A percentile compares a stretch with the other conserved stretches of the same genome.
Conservation (phyloP, 306 rosid genomes). For the Oxytropis ochrocephala region DNA sequence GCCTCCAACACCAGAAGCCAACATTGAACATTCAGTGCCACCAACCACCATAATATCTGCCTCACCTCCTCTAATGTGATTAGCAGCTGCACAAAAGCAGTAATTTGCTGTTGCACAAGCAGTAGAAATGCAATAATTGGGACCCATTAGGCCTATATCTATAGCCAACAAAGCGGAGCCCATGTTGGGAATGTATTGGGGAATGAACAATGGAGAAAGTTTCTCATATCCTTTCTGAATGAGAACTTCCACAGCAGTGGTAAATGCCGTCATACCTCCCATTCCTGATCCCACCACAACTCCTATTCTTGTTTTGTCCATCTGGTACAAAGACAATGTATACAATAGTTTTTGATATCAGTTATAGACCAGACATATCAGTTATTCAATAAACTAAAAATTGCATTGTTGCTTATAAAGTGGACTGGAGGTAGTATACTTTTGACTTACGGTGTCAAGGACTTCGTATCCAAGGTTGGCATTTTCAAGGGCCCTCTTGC, state of each 20-base stretch:
- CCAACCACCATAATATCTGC: constrained; percentile 75
- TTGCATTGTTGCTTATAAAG: background rate
- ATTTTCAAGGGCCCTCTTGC: constrained; percentile 64
- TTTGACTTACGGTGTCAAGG: constrained; percentile 39
- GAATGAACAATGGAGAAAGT: constrained; percentile 54
- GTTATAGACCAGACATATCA: background rate
- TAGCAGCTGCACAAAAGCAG: constrained; percentile 62
- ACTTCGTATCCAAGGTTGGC: constrained; percentile 58
- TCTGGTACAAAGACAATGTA: constrained; percentile 24
- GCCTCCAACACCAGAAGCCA: constrained; percentile 52
- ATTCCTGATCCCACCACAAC: constrained; percentile 64
- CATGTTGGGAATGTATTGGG: constrained; percentile 51
- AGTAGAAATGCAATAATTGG: constrained; percentile 64
- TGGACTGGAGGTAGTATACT: background rate
- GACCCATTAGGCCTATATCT: constrained; percentile 67
- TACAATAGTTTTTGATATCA: background rate
- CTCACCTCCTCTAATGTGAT: constrained; percentile 69
- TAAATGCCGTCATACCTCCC: constrained; percentile 55
- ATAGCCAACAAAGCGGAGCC: constrained; percentile 69
- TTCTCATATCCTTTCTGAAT: constrained; percentile 41
- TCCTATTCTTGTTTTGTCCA: constrained; percentile 58
- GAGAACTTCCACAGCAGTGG: constrained; percentile 42
- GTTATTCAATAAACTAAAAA: background rate
- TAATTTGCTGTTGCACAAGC: constrained; percentile 80
- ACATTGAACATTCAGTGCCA: constrained; percentile 56